A percentile compares a stretch with the other conserved stretches of the same genome.
Evolutionary conservation across 371 early-diverging fungal species (phyloP).

Genomic region (Rhizopus arrhizus): DNA sequence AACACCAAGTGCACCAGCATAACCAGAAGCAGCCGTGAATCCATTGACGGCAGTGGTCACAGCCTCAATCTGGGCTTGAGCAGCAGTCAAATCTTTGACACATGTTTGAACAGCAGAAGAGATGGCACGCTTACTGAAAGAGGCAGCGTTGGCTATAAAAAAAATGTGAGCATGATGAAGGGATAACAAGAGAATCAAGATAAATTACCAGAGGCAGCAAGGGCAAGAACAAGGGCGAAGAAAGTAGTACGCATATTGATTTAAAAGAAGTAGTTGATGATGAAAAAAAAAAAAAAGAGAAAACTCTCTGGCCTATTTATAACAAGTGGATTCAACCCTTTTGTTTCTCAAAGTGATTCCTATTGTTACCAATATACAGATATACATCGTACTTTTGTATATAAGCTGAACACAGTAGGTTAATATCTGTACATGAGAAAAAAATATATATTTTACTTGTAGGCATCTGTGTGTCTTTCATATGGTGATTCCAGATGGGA

Average conservation of each 20-base stretch:
- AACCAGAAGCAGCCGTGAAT: slow-evolving; percentile 17
- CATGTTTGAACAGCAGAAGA: slow-evolving; percentile 15
- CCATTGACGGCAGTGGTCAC: slow-evolving; percentile 16
- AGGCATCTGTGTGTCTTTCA: too few species aligned
- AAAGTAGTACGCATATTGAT: slow-evolving; percentile 25
- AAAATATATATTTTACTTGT: too few species aligned
- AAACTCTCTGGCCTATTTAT: not conserved
- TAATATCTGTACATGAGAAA: too few species aligned
- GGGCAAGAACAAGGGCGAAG: slow-evolving; percentile 20
- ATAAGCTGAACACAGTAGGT: too few species aligned
- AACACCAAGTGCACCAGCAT: slow-evolving; percentile 16
- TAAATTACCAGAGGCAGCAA: slow-evolving; percentile 21
- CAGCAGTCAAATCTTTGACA: slow-evolving; percentile 18
- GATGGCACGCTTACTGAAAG: slow-evolving; percentile 19
- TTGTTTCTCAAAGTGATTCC: too few species aligned
- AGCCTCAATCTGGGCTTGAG: slow-evolving; percentile 12
- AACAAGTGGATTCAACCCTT: not conserved
- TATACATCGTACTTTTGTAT: too few species aligned
- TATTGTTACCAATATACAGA: too few species aligned
- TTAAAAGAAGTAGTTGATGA: not conserved
- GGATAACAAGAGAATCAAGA: too few species aligned
- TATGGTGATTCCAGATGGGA: too few species aligned
- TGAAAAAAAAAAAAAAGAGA: not conserved
- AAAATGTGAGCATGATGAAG: not conserved
- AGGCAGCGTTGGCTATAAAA: slow-evolving; percentile 28